Base-by-base conservation (phyloP, 2,329 filamentous ascomycete species). In the Fusarium nelsonii region DNA sequence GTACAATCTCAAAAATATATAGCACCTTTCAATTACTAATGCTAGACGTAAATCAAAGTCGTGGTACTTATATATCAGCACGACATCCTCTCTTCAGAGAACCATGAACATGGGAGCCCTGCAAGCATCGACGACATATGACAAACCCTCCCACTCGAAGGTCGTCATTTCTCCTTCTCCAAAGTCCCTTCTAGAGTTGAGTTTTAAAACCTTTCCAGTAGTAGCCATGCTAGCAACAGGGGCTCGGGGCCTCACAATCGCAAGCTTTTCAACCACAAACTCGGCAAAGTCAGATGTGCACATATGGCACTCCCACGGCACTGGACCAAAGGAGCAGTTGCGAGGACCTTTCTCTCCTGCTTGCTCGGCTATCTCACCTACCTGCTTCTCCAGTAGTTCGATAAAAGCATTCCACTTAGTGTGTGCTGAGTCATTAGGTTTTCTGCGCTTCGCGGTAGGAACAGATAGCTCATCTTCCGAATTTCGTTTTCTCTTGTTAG, bases 101-200 rank as follows among this genome's bases (percentile, higher is more conserved):
- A 69, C 46, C 58, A 70, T 70, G 14, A 69, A 70, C 53, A 68
- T 69, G 2, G 67, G 63, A 12, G 45, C 15, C 30, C 28, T 34
- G 37, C 67, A 69, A n/a, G 37, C 46, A 28, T 69, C 67, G 4
- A 68, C 37, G 8, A 48, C 20, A 41, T 56, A 69, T 1, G 32
- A 28, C n/a, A 70, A 28, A 12, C 16, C 53, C 6, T 50, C 45
- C 15, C 39, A 64, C 18, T 45, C 36, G 36, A 26, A 49, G 8
- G 6, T 50, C 8, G 15, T 6, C 6, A 55, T 34, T 8, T n/a
- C 34, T 2, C 26, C 44, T 3, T 4, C 37, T 1, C 36, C 7
- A 26, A 55, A 49, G 1, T 37, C 16, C 5, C 18, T 50, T 39
- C 36, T 50, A 7, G 39, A 33, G 36, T 56, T 44, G 4, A 70